phyloP scores from a whole-genome alignment of 352 stramenopile genomes.

The Elongisporangium undulatum region DNA sequence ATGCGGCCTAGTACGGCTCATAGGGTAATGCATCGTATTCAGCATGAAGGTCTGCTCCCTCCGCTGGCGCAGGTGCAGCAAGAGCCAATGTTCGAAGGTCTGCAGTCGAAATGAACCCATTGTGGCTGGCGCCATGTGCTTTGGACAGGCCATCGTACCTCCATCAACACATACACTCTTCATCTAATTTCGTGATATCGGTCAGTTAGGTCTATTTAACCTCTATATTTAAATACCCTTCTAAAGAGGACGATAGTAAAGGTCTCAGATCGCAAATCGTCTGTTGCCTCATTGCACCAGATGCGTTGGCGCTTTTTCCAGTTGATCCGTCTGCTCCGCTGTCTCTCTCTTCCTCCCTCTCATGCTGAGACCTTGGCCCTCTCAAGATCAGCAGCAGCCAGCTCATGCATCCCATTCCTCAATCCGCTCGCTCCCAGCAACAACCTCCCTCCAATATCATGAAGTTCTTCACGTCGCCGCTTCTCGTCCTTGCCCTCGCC shows the following conservation, averaged over 20 bases:
- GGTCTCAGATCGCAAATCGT: background rate
- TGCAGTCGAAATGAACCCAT: background rate
- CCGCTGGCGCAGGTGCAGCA: background rate
- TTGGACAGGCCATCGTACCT: background rate
- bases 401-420: slow-evolving; percentile 9
- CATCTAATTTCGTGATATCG: background rate
- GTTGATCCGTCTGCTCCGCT: background rate
- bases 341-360: background rate
- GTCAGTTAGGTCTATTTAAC: background rate
- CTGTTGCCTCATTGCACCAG: background rate
- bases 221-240: background rate
- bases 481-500: slow-evolving; percentile 19
- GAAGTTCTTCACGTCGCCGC: slow-evolving; percentile 26
- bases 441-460: slow-evolving; percentile 8
- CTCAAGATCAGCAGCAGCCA: background rate
- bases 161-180: background rate
- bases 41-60: background rate
- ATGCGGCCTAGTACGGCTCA: background rate
- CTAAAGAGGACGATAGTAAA: background rate
- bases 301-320: background rate
- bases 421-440: slow-evolving; percentile 8
- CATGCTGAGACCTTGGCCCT: background rate
- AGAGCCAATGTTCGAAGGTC: background rate
- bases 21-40: background rate
- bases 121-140: background rate